phyloP scores from a whole-genome alignment of 2,329 filamentous ascomycete genomes.

The Pestalotiopsis sp. region DNA sequence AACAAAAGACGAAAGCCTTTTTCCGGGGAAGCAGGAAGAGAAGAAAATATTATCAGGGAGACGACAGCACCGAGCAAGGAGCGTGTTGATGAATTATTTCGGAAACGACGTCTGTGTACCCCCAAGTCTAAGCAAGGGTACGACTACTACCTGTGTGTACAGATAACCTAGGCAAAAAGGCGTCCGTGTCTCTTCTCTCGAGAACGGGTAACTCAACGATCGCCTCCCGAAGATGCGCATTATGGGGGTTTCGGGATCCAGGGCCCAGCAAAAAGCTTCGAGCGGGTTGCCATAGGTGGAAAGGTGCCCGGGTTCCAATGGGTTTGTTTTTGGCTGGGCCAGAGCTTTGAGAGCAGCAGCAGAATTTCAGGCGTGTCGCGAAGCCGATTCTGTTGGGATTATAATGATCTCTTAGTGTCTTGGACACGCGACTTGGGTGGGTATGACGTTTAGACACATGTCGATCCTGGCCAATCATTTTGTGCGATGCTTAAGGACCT shows the following conservation, averaged over 20 bases:
- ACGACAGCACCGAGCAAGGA: neutral
- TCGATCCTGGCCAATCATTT: slow-evolving; percentile 6
- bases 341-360: neutral
- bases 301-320: neutral
- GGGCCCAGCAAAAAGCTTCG: slow-evolving; percentile 2
- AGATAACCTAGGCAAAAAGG: too few relatives aligned
- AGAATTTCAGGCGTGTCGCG: neutral
- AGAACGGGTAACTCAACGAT: slow-evolving; percentile 5
- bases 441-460: slow-evolving; percentile 8
- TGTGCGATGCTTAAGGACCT: slow-evolving; percentile 1
- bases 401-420: neutral
- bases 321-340: too few relatives aligned
- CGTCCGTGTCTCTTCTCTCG: neutral
- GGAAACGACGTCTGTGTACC: slow-evolving; percentile 1
- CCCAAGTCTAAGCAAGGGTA: neutral
- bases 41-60: neutral
- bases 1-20: neutral
- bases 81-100: neutral
- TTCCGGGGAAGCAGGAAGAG: neutral
- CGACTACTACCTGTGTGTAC: neutral
- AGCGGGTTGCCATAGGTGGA: slow-evolving; percentile 9
- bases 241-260: neutral
- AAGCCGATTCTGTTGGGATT: slow-evolving; percentile 13
- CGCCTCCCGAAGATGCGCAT: slow-evolving; percentile 1
- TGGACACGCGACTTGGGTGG: neutral